Conservation (phyloP, 2,329 filamentous ascomycete genomes). For the Moelleriella libera region DNA sequence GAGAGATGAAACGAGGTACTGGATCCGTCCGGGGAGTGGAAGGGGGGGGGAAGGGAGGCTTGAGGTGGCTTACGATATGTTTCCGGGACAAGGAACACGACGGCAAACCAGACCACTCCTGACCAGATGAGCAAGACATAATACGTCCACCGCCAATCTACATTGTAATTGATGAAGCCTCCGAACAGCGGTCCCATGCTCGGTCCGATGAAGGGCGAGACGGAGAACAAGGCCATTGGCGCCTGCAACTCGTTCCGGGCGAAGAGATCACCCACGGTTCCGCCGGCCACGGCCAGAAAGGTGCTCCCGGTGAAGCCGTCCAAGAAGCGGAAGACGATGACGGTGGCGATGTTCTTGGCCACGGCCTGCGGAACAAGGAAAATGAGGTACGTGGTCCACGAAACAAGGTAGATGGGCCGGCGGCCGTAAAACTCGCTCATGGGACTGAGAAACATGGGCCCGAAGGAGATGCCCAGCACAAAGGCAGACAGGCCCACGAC, state of each 20-base stretch:
- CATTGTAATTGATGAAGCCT: constrained; percentile 70
- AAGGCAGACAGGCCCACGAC: constrained; percentile 73
- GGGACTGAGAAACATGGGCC: constrained; percentile 48
- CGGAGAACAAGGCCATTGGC: constrained; percentile 73
- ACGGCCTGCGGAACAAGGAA: constrained; percentile 74
- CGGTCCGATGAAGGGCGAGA: constrained; percentile 50
- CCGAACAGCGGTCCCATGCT: constrained; percentile 48
- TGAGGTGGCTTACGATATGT: constrained; percentile 49
- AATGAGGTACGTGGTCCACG: constrained; percentile 61
- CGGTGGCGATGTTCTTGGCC: constrained; percentile 66
- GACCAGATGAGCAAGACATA: constrained; percentile 78
- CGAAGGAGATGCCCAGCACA: constrained; percentile 58
- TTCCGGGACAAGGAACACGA: constrained; percentile 67
- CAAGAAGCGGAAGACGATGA: constrained; percentile 67
- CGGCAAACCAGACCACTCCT: constrained; percentile 44
- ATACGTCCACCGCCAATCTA: constrained; percentile 69
- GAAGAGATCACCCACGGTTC: constrained; percentile 75
- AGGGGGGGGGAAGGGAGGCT: too few species aligned
- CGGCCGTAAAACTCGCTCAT: constrained; percentile 71
- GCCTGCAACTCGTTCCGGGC: constrained; percentile 51
- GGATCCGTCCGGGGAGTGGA: too few species aligned
- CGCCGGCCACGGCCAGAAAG: constrained; percentile 63
- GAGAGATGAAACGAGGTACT: too few species aligned
- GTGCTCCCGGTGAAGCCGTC: constrained; percentile 57
- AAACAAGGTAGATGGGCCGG: constrained; percentile 63